phyloP scores from a whole-genome alignment of 163 green algal genomes.

The Chloroidium sp. region DNA sequence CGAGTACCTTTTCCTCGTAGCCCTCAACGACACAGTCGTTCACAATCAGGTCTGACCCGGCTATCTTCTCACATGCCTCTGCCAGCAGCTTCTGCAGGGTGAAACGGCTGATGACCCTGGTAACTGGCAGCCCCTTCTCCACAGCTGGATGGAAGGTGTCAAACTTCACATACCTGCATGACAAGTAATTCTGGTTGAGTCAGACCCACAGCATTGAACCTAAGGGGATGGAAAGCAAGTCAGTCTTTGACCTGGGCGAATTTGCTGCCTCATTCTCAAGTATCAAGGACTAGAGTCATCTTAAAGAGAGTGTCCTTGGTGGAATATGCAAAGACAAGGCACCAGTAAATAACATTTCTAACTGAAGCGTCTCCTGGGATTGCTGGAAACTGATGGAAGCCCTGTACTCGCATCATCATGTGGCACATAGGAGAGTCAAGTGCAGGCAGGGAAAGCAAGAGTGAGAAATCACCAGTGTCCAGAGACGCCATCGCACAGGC shows the following conservation, averaged over 20 bases:
- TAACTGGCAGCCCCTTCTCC: conserved; percentile 81
- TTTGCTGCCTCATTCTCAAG: no score
- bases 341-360: no score
- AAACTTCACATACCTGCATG: conserved; percentile 93
- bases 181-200: background rate
- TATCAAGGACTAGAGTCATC: no score
- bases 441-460: no score
- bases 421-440: no score
- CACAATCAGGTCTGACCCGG: conserved; percentile 34
- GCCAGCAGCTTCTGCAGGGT: conserved; percentile 54
- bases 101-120: conserved; percentile 81
- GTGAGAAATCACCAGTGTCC: conserved; percentile 79
- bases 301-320: no score
- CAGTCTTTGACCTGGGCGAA: no score
- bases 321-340: no score
- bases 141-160: conserved; percentile 92
- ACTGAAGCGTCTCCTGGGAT: no score
- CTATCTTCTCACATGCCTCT: conserved; percentile 21
- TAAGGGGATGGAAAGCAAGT: background rate
- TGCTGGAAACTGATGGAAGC: no score
- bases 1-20: conserved; percentile 35
- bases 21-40: conserved; percentile 53
- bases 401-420: no score
- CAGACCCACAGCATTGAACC: background rate
- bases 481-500: conserved; percentile 89